Base-by-base conservation (phyloP, 805 yeast genomes). In the Candida chilensis region DNA sequence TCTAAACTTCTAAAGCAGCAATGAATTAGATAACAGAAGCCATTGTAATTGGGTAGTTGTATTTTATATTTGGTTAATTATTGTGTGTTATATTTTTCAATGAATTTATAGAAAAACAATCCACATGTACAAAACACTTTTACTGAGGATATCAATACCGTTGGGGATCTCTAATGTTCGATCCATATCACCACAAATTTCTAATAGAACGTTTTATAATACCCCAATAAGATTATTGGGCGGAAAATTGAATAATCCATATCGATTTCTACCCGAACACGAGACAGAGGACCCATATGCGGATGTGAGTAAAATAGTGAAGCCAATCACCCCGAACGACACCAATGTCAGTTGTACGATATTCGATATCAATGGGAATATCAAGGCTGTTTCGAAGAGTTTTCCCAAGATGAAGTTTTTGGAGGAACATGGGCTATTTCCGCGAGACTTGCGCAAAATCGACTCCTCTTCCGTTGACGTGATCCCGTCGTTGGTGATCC, bases 361-460 rank as follows among this genome's bases (percentile, higher is more conserved):
- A 0, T 77, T 92, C 39, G 87, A 88, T 44, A 38, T 46, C 3
- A 49, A 61, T 2, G 96, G 97, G 0, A 67, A 74, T 25, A 76
- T 84, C 16, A 64, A 68, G 1, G 76, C 81, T 0, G 78, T 81
- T 2, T 78, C 90, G 2, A 68, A 76, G 27, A 82, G 77, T 44
- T 76, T 80, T 50, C 84, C 85, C 37, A 73, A 85, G 45, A 67
- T 81, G 30, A 78, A 76, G 32, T 70, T 90, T 36, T 64, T 90
- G 7, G 64, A 57, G 32, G 76, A 81, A 27, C 81, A 86, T 51
- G 72, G 77, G 16, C 50, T 88, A 17, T 85, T 78, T 38, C 94
- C 96, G 2, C 62, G 96, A 54, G 96, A 88, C 51, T 58, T 88
- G 38, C 57, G 96, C 18, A 87, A 84, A 46, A 79, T 88, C 31